Percentiles rank a stretch among this genome's conserved stretches.
Conservation (phyloP, 345 rosid species). For the Citrus hindsii region DNA sequence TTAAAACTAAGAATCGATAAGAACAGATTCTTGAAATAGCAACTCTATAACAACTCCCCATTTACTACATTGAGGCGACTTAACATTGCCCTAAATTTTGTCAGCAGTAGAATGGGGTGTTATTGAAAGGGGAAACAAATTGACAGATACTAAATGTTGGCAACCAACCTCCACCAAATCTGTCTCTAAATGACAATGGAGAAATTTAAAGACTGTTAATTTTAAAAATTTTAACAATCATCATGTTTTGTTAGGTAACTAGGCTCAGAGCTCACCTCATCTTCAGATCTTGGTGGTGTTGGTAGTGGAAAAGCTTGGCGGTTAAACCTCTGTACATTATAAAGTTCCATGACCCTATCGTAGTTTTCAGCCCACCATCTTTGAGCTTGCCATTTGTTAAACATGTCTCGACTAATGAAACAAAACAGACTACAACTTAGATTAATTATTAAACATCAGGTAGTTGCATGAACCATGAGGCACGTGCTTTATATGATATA, state of each 20-base stretch:
- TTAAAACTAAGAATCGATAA: not conserved
- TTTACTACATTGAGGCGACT: not conserved
- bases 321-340: conserved; percentile 95
- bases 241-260: not conserved
- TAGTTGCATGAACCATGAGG: not conserved
- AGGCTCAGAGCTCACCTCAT: conserved; percentile 59
- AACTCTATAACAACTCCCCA: not conserved
- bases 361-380: conserved; percentile 99
- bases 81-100: not conserved
- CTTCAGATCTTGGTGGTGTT: conserved; percentile 90
- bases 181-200: not conserved
- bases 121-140: not conserved
- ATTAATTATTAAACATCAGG: not conserved
- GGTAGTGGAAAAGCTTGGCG: conserved; percentile 91
- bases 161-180: not conserved
- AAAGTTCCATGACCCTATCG: conserved; percentile 91
- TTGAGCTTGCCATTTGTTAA: conserved; percentile 97
- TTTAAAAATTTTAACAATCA: not conserved
- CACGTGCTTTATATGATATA: not conserved
- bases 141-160: not conserved
- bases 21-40: not conserved
- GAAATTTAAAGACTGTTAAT: not conserved
- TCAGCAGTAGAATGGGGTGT: not conserved
- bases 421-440: conserved; percentile 20
- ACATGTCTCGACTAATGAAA: conserved; percentile 81